Percentiles rank a stretch among this genome's conserved stretches.
Evolutionary conservation across 2,329 filamentous ascomycete genomes (phyloP).

Genomic region (Didymellaceae sp.): DNA sequence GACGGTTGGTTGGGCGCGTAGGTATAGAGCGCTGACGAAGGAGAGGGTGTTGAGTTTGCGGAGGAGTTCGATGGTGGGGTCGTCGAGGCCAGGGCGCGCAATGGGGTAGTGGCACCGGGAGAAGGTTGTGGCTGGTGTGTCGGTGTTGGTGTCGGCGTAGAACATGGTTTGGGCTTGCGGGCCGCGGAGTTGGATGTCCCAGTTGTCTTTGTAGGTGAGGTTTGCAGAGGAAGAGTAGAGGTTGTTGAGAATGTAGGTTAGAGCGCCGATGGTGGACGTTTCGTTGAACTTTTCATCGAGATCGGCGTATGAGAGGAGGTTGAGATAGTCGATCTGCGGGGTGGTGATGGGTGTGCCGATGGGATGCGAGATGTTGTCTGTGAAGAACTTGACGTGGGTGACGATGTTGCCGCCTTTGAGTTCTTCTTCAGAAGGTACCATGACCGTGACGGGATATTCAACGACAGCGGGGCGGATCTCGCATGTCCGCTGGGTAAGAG

Average conservation of each 20-base stretch:
- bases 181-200: conserved; percentile 26
- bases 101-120: conserved; percentile 29
- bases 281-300: conserved; percentile 21
- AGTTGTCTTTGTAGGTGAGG: conserved; percentile 21
- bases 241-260: conserved; percentile 31
- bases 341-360: conserved; percentile 13
- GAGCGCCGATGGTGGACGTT: conserved; percentile 26
- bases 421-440: conserved; percentile 33
- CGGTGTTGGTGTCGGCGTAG: conserved; percentile 21
- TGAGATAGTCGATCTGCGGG: conserved; percentile 24
- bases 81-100: conserved; percentile 22
- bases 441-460: conserved; percentile 31
- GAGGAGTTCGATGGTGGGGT: conserved; percentile 29
- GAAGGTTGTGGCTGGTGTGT: conserved; percentile 1
- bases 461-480: conserved; percentile 28
- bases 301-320: conserved; percentile 22
- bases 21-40: conserved; percentile 26
- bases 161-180: conserved; percentile 26
- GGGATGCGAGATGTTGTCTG: conserved; percentile 12
- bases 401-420: conserved; percentile 28
- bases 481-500: conserved; percentile 21
- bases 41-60: conserved; percentile 32
- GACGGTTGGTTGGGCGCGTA: conserved; percentile 22
- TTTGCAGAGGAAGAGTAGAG: conserved; percentile 26
- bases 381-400: conserved; percentile 32